Conservation (phyloP, 768 basidiomycete genomes). For the Tricholoma flavovirens region DNA sequence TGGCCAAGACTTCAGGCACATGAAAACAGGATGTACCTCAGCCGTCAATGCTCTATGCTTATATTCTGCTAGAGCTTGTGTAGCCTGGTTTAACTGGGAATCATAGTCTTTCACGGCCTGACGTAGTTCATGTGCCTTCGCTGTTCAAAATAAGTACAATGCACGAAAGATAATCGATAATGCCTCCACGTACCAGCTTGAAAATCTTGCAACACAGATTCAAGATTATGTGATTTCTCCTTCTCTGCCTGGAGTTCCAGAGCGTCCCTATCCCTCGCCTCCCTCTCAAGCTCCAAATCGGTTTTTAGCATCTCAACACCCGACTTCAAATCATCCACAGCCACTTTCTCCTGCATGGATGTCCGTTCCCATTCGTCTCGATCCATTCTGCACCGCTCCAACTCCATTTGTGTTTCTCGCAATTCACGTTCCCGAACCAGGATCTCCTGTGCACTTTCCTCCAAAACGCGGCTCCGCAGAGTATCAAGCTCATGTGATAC, state of each 20-base stretch:
- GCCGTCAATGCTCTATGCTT: constrained; percentile 85
- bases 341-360: constrained; percentile 55
- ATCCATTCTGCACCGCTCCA: constrained; percentile 83
- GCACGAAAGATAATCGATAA: not conserved
- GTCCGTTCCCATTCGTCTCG: constrained; percentile 54
- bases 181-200: constrained; percentile 65
- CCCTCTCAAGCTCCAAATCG: constrained; percentile 63
- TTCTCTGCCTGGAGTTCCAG: constrained; percentile 59
- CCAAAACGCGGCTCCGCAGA: constrained; percentile 56
- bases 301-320: constrained; percentile 49
- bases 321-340: constrained; percentile 65
- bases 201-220: constrained; percentile 93
- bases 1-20: not conserved
- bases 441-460: constrained; percentile 67
- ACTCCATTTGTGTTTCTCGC: constrained; percentile 75
- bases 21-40: constrained; percentile 50
- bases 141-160: constrained; percentile 35
- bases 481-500: constrained; percentile 64
- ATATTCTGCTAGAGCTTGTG: constrained; percentile 81
- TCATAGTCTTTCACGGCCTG: constrained; percentile 83
- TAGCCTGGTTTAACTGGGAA: constrained; percentile 59
- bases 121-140: constrained; percentile 85
- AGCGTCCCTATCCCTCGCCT: constrained; percentile 48
- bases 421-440: constrained; percentile 72
- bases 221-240: constrained; percentile 77